Evolutionary conservation across 2,329 filamentous ascomycete species (phyloP), one percentile per base, ranked within the genome.

Genomic region (Venturia carpophila): DNA sequence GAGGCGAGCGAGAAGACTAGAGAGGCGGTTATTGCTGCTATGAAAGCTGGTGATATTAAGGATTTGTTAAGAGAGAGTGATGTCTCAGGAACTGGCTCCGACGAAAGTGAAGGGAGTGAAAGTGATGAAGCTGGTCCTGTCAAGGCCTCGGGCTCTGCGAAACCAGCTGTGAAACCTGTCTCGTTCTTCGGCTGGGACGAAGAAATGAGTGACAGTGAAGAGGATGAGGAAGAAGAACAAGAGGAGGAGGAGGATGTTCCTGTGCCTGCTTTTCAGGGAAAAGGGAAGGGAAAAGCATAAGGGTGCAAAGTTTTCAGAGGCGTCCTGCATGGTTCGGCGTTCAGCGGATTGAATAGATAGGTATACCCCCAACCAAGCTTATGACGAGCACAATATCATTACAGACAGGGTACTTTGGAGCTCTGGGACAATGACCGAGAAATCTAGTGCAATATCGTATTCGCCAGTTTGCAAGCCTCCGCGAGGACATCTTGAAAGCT

Each of bases 1-100:
- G 92, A 96, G 73, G 89, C 89, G 34, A 88, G 85, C 69, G 91
- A 95, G 78, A 88, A 89, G 75, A 93, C 92, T 0, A 80, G 90
- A 49, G 86, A 90, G 70, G 90, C 90, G 3, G 89, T 93, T 6
- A 73, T 89, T 55, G 84, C 83, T 61, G 87, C 86, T 9, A 87
- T 92, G 79, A 87, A 85, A 75, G 79, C 81, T 19, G 86, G 86
- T 2, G 76, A 74, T 47, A 75, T 73, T 17, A 73, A 70, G 67
- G 78, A 78, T 70, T 78, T 77, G 68, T 71, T 77, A 66, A 70
- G 67, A 68, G 80, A 79, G 52, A 84, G 68, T 64, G 69, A 71
- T 47, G 56, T 21, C 7, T 68, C 72, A 68, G 30, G 71, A 70
- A 65, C 71, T 72, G 60, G 71, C 71, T 39, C 72, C 15, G 66